Conservation (phyloP, 495 filamentous ascomycete genomes). For the Annulohypoxylon maeteangense region DNA sequence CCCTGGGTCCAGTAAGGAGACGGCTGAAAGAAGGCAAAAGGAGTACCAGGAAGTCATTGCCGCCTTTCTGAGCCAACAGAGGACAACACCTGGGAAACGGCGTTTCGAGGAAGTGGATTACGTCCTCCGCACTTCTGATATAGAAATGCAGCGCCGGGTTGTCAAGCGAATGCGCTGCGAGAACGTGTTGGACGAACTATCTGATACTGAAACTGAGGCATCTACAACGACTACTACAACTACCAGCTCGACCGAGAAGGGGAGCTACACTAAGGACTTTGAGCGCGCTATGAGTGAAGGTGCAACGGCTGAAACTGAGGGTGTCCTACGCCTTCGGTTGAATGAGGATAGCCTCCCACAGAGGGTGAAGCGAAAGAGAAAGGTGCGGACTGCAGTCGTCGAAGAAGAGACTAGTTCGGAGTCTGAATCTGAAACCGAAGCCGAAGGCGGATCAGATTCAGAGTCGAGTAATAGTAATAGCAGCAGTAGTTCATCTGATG, state of each 20-base stretch:
- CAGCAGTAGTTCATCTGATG: constrained; percentile 49
- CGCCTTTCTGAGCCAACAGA: constrained; percentile 50
- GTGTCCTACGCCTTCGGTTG: constrained; percentile 51
- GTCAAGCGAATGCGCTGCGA: constrained; percentile 63
- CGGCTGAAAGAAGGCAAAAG: constrained; percentile 54
- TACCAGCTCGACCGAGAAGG: constrained; percentile 41
- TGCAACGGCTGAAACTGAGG: constrained; percentile 48
- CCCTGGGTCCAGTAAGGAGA: constrained; percentile 53
- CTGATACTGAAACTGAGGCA: constrained; percentile 52
- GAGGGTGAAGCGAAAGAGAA: constrained; percentile 66
- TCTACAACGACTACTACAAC: constrained; percentile 42
- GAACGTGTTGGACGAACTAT: constrained; percentile 57
- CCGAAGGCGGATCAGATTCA: constrained; percentile 44
- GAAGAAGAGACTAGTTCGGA: constrained; percentile 53
- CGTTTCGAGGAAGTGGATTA: constrained; percentile 60
- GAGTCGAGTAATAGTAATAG: constrained; percentile 46
- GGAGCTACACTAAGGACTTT: constrained; percentile 10
- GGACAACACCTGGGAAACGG: constrained; percentile 44
- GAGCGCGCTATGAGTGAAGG: constrained; percentile 31
- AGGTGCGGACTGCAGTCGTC: constrained; percentile 56
- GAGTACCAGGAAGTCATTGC: constrained; percentile 68
- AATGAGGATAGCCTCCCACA: constrained; percentile 56
- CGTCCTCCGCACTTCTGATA: constrained; percentile 55
- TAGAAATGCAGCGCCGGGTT: constrained; percentile 57
- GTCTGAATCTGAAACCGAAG: constrained; percentile 49